A percentile compares a stretch with the other conserved stretches of the same genome.
Evolutionary conservation across 2,329 filamentous ascomycete species (phyloP).

Genomic region (Pyricularia grisea): DNA sequence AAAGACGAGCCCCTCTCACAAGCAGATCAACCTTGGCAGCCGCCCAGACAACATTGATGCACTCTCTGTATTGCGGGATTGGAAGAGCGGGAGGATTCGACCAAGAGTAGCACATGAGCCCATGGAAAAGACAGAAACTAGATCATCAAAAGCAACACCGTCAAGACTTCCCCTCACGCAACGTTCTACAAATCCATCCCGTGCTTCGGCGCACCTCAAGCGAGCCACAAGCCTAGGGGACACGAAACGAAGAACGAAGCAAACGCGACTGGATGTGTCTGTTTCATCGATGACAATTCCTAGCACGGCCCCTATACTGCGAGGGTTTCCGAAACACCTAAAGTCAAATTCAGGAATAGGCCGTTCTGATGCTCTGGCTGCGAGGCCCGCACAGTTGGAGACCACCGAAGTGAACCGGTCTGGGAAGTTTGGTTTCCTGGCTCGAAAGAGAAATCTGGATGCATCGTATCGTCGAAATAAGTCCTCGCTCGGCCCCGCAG

Average conservation of each 20-base stretch:
- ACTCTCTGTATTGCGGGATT: conserved; percentile 39
- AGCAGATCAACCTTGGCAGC: conserved; percentile 51
- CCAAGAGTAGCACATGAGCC: conserved; percentile 17
- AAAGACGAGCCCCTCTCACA: conserved; percentile 43
- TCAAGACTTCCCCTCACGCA: background rate
- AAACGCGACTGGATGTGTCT: background rate
- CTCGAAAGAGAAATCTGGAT: conserved; percentile 45
- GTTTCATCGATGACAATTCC: background rate
- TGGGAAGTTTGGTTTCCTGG: conserved; percentile 30
- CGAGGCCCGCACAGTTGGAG: conserved; percentile 48
- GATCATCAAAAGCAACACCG: background rate
- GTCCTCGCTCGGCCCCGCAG: conserved; percentile 12
- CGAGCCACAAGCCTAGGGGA: background rate
- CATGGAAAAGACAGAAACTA: background rate
- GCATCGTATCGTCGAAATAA: conserved; percentile 36
- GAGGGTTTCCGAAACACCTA: background rate
- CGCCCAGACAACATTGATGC: conserved; percentile 53
- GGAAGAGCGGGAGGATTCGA: conserved; percentile 43
- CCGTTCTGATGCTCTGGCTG: conserved; percentile 1
- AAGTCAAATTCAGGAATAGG: background rate
- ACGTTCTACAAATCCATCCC: background rate
- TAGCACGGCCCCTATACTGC: background rate
- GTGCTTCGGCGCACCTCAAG: background rate
- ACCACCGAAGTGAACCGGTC: conserved; percentile 24
- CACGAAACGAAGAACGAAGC: background rate